phyloP scores from a whole-genome alignment of 1,139 yeast genomes.

The Maudiozyma humilis region DNA sequence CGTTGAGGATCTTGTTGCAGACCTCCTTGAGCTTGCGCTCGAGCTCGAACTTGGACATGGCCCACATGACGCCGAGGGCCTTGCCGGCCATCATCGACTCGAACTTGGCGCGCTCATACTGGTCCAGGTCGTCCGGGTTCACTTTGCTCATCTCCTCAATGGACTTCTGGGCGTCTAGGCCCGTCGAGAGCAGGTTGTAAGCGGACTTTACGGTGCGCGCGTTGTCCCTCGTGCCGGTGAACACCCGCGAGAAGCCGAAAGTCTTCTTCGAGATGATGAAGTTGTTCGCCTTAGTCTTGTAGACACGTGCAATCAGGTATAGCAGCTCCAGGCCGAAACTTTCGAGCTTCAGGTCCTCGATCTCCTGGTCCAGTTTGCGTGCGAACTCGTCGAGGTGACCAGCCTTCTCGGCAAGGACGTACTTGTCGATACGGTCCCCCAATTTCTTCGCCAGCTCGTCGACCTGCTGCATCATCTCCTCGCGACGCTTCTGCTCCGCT shows the following conservation, averaged over 20 bases:
- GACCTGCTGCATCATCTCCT: conserved; percentile 47
- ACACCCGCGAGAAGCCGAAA: conserved; percentile 55
- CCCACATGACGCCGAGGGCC: conserved; percentile 73
- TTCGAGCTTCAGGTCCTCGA: conserved; percentile 69
- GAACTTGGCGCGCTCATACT: conserved; percentile 49
- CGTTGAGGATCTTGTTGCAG: conserved; percentile 51
- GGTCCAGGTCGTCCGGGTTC: conserved; percentile 44
- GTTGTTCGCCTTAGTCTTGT: conserved; percentile 49
- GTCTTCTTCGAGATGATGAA: conserved; percentile 57
- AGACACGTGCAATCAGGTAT: conserved; percentile 63
- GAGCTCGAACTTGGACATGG: conserved; percentile 65
- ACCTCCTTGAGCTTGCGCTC: conserved; percentile 60
- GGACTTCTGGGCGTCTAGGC: conserved; percentile 66
- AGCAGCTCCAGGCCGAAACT: conserved; percentile 72
- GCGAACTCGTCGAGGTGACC: conserved; percentile 34
- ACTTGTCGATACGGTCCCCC: conserved; percentile 35
- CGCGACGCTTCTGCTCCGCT: conserved; percentile 48
- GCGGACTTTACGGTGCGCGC: conserved; percentile 66
- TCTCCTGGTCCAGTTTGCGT: conserved; percentile 43
- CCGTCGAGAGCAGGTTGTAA: conserved; percentile 57
- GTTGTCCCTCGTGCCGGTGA: conserved; percentile 64
- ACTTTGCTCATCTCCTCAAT: conserved; percentile 59
- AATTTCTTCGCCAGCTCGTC: conserved; percentile 44
- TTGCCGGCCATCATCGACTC: conserved; percentile 66
- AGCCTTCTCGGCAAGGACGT: conserved; percentile 29